These are phyloP conservation scores for Suillus subalutaceus DNA, from an alignment of 768 basidiomycete genomes.

Conservation along the genomic window DNA sequence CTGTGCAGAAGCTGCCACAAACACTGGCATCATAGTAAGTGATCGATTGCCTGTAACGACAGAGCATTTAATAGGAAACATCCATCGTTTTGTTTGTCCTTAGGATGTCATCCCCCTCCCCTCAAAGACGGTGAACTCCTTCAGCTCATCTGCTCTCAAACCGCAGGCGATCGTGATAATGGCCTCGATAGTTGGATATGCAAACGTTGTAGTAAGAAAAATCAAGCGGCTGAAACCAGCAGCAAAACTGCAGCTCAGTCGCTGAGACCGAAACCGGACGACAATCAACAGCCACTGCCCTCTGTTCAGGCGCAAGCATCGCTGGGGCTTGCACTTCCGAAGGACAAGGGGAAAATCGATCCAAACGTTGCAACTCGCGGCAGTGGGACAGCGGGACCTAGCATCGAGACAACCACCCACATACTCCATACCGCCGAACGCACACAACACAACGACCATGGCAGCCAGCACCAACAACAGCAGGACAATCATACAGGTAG, in stretches of 20 bases:
- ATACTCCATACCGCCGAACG: background rate
- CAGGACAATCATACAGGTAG: background rate
- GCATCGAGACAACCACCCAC: background rate
- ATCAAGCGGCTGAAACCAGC: slow-evolving; percentile 1
- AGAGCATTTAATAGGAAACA: background rate
- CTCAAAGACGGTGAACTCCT: slow-evolving; percentile 30
- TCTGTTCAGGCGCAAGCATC: background rate
- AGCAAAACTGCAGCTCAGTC: background rate
- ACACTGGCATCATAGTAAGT: slow-evolving; percentile 39
- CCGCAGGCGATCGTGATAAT: slow-evolving; percentile 24
- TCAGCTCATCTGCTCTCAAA: slow-evolving; percentile 27
- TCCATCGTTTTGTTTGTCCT: background rate
- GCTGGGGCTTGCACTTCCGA: background rate
- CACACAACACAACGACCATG: background rate
- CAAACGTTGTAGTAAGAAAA: slow-evolving; percentile 35
- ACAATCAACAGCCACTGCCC: background rate
- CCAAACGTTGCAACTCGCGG: background rate
- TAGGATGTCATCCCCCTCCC: slow-evolving; percentile 38
- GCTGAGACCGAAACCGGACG: background rate
- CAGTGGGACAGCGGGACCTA: background rate
- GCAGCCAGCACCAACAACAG: background rate
- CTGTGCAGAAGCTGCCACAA: slow-evolving; percentile 36
- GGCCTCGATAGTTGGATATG: slow-evolving; percentile 32
- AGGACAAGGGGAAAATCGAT: background rate
- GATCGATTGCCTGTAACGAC: too few relatives aligned